Evolutionary conservation across 2,329 filamentous ascomycete genomes (phyloP).

Genomic region (Xylariaceae sp.): DNA sequence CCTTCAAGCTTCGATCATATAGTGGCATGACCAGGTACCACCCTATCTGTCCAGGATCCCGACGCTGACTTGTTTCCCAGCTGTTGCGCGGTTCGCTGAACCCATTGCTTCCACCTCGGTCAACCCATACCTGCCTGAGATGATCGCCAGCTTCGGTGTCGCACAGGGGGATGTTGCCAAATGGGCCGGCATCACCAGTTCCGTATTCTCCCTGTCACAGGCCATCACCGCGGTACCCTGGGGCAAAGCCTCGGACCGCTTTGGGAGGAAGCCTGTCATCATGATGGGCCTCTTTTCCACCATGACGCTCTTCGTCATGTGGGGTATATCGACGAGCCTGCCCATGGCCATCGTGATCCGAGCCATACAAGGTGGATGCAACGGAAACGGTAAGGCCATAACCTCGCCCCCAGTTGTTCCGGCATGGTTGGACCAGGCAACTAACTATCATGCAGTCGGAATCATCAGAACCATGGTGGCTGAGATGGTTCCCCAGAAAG

Average conservation of each 20-base stretch:
- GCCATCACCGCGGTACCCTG: slow-evolving; percentile 65
- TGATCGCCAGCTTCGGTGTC: slow-evolving; percentile 74
- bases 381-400: slow-evolving; percentile 62
- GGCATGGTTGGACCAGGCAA: background rate
- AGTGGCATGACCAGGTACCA: slow-evolving; percentile 15
- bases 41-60: slow-evolving; percentile 11
- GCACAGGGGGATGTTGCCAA: slow-evolving; percentile 64
- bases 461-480: slow-evolving; percentile 90
- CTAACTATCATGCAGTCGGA: slow-evolving; percentile 50
- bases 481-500: slow-evolving; percentile 81
- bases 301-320: slow-evolving; percentile 73
- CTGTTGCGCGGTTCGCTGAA: slow-evolving; percentile 72
- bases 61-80: slow-evolving; percentile 37
- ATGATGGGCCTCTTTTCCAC: slow-evolving; percentile 66
- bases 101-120: slow-evolving; percentile 66
- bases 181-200: slow-evolving; percentile 71
- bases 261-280: slow-evolving; percentile 74
- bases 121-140: slow-evolving; percentile 66
- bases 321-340: slow-evolving; percentile 75
- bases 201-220: slow-evolving; percentile 65
- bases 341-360: slow-evolving; percentile 73
- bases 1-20: slow-evolving; percentile 1
- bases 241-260: slow-evolving; percentile 68
- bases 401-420: background rate
- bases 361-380: slow-evolving; percentile 72